phyloP scores from a whole-genome alignment of 208 protist species.

The Trypanosoma mega region DNA sequence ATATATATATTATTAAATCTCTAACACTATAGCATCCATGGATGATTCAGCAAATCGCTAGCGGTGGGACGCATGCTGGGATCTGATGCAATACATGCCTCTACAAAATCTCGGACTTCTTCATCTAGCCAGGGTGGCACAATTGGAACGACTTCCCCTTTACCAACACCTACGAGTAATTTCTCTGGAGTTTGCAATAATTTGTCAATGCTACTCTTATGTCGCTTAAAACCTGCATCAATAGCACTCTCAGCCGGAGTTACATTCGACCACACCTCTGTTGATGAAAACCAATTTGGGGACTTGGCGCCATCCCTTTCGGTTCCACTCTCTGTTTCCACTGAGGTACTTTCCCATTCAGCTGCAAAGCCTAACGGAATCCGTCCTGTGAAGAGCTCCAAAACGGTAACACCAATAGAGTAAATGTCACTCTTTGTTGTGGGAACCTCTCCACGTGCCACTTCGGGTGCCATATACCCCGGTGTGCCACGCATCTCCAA shows the following conservation, averaged over 20 bases:
- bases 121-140: slow-evolving; percentile 48
- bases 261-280: no score
- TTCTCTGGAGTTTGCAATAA: slow-evolving; percentile 33
- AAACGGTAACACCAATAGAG: slow-evolving; percentile 54
- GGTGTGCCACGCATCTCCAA: slow-evolving; percentile 72
- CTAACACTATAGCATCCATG: slow-evolving; percentile 45
- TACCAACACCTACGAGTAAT: slow-evolving; percentile 36
- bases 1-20: slow-evolving; percentile 27
- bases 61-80: slow-evolving; percentile 37
- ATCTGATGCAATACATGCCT: slow-evolving; percentile 38
- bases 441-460: slow-evolving; percentile 49
- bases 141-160: slow-evolving; percentile 31
- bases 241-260: no score
- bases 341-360: background rate
- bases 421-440: slow-evolving; percentile 65
- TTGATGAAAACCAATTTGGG: slow-evolving; percentile 6
- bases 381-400: slow-evolving; percentile 61
- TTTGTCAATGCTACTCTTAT: slow-evolving; percentile 10
- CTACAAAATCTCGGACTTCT: slow-evolving; percentile 40
- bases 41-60: slow-evolving; percentile 41
- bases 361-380: slow-evolving; percentile 47
- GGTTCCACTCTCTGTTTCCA: background rate
- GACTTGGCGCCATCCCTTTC: background rate
- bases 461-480: slow-evolving; percentile 82
- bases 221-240: no score